Base-by-base conservation (phyloP, 2,329 filamentous ascomycete species). In the Neofusicoccum umdonicola region DNA sequence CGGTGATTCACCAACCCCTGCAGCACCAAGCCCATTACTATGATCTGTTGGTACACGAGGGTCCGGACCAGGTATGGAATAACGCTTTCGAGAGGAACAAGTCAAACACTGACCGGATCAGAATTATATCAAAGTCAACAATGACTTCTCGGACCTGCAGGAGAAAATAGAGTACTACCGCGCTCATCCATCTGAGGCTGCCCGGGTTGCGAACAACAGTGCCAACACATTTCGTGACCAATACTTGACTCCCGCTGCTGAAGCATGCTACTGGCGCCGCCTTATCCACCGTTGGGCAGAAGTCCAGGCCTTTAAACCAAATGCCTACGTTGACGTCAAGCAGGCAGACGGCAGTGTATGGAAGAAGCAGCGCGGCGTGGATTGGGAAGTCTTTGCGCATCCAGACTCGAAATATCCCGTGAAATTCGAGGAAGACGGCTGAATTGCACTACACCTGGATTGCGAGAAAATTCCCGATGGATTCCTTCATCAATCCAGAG, bases 191-290 rank as follows among this genome's bases (percentile, higher is more conserved):
- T 67, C 74, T 4, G 70, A 76, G 3, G 82, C 83, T n/a, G 75
- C 81, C 69, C 71, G 71, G 37, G 84, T 87, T 63, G 84, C 84
- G 8, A 72, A 79, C 19, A 84, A 85, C 67, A 78, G 77, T 2
- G 77, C 81, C 5, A 69, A 69, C 47, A 79, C 77, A 11, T 85
- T 85, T 68, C 77, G 83, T 2, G 82, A 85, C 68, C 73, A 81
- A 3, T 85, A 85, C 68, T 72, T 85, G 41, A 85, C 83, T 2
- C 82, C 83, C 2, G 82, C 83, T 3, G 83, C 84, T 1, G 82
- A 85, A 70, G 79, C 80, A 3, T 86, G 83, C 67, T 86, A 86
- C 67, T 86, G 84, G 84, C 77, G 84, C 11, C 75, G 79, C 50
- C 68, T 84, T 65, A 73, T 84, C 22, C 48, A 31, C n/a, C 19